A percentile compares a stretch with the other conserved stretches of the same genome.
These are phyloP conservation scores for Prorocentrum cordatum DNA, from an alignment of 169 alveolate genomes.

Conservation along the genomic window DNA sequence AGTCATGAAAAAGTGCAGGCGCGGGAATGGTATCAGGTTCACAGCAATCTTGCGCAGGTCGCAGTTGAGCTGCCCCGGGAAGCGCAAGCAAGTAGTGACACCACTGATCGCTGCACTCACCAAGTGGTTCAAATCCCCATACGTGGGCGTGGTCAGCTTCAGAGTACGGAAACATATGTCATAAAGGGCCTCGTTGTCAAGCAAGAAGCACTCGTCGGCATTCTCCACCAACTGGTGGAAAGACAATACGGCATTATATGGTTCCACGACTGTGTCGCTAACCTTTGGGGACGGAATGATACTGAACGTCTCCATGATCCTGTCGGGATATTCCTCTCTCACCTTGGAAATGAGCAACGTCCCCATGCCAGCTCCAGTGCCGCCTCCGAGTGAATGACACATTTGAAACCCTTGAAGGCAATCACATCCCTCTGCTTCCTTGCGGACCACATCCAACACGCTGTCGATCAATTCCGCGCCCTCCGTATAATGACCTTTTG, in stretches of 20 bases:
- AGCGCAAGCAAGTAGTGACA: conserved; percentile 93
- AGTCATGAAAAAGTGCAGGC: conserved; percentile 95
- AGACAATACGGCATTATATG: conserved; percentile 93
- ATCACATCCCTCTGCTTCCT: no score
- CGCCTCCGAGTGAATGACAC: conserved; percentile 98
- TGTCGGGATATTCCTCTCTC: conserved; percentile 97
- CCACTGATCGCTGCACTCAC: conserved; percentile 97
- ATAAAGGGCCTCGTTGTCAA: conserved; percentile 97
- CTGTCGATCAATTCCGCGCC: no score
- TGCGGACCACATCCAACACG: no score
- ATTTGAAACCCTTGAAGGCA: no score
- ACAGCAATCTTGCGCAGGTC: conserved; percentile 94
- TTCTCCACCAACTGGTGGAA: conserved; percentile 96
- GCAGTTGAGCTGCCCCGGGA: conserved; percentile 95
- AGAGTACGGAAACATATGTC: conserved; percentile 99
- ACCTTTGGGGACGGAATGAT: conserved; percentile 98
- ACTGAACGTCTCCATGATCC: conserved; percentile 96
- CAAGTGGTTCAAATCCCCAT: conserved; percentile 94
- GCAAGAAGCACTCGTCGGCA: conserved; percentile 94
- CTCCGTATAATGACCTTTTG: no score
- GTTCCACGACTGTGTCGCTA: conserved; percentile 98
- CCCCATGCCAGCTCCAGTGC: conserved; percentile 97
- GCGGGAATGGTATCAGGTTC: conserved; percentile 96
- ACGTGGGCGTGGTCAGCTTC: conserved; percentile 97
- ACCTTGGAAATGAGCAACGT: conserved; percentile 90